These are phyloP conservation scores for Cercospora zeae-maydis DNA, from an alignment of 2,329 filamentous ascomycete genomes.

Conservation along the genomic window DNA sequence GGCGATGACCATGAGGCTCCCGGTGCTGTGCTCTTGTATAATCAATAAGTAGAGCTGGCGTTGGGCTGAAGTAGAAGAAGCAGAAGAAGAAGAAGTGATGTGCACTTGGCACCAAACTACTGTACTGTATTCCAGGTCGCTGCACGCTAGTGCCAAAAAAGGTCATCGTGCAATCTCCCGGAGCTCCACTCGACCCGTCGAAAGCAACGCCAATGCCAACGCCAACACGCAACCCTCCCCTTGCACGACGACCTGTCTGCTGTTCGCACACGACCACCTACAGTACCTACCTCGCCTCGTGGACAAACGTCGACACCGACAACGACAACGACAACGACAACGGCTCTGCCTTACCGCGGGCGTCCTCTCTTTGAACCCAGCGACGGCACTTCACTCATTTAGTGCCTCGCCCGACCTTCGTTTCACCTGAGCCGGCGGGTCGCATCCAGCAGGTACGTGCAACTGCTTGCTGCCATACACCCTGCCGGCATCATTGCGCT, in stretches of 20 bases:
- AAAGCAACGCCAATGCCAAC: neutral
- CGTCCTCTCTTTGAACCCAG: slow-evolving; percentile 9
- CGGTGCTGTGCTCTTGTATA: too few relatives aligned
- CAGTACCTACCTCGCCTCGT: neutral
- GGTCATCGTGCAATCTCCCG: neutral
- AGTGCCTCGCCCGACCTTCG: slow-evolving; percentile 7
- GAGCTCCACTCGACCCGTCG: neutral
- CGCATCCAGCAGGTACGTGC: slow-evolving; percentile 6
- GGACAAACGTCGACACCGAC: neutral
- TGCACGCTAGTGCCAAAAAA: neutral
- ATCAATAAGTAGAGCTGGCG: too few relatives aligned
- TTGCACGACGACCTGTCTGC: neutral
- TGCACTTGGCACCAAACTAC: neutral
- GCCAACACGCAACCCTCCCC: neutral
- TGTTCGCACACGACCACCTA: neutral
- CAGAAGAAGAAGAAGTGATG: neutral
- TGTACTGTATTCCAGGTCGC: neutral
- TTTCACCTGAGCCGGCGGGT: neutral
- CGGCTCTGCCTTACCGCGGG: slow-evolving; percentile 4
- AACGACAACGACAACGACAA: neutral
- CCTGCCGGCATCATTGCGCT: neutral
- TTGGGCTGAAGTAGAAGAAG: too few relatives aligned
- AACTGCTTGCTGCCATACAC: slow-evolving; percentile 1
- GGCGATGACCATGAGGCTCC: too few relatives aligned
- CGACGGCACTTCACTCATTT: slow-evolving; percentile 12